These are phyloP conservation scores for Alternaria gaisen DNA, from an alignment of 2,329 filamentous ascomycete species.

Conservation along the genomic window DNA sequence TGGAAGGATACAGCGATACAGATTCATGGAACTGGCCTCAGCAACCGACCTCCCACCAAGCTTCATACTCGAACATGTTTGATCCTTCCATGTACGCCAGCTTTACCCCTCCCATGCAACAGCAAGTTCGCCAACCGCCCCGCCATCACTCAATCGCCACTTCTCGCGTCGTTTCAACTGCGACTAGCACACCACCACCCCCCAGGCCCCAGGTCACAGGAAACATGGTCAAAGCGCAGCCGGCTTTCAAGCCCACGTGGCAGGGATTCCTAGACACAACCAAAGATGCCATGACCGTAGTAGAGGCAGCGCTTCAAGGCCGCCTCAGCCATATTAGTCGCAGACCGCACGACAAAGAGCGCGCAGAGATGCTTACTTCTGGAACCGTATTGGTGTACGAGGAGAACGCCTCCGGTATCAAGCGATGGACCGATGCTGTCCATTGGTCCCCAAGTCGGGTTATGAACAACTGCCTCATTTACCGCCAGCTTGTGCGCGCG, in stretches of 20 bases:
- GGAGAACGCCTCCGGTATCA: slow-evolving; percentile 88
- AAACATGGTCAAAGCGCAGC: slow-evolving; percentile 48
- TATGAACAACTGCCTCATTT: slow-evolving; percentile 84
- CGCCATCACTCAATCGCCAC: slow-evolving; percentile 46
- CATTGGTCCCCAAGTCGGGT: slow-evolving; percentile 92
- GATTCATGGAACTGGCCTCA: slow-evolving; percentile 47
- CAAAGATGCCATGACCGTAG: slow-evolving; percentile 78
- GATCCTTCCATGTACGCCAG: slow-evolving; percentile 43
- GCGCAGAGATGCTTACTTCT: slow-evolving; percentile 78
- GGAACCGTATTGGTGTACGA: slow-evolving; percentile 93
- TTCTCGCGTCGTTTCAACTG: slow-evolving; percentile 35
- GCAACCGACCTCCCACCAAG: slow-evolving; percentile 33
- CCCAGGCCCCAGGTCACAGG: slow-evolving; percentile 39
- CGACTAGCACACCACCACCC: slow-evolving; percentile 42
- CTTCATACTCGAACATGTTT: slow-evolving; percentile 40
- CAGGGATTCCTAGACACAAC: slow-evolving; percentile 73
- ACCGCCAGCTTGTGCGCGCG: slow-evolving; percentile 71
- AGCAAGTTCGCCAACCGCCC: slow-evolving; percentile 29
- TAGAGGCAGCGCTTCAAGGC: slow-evolving; percentile 80
- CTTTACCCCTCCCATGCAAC: slow-evolving; percentile 34
- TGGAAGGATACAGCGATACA: slow-evolving; percentile 42
- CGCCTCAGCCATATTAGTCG: slow-evolving; percentile 78
- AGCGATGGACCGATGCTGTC: slow-evolving; percentile 91
- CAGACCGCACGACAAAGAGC: slow-evolving; percentile 85
- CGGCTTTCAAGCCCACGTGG: slow-evolving; percentile 68